Base-by-base conservation (phyloP, 1,284 basidiomycete genomes). In the Peniophora sp. region DNA sequence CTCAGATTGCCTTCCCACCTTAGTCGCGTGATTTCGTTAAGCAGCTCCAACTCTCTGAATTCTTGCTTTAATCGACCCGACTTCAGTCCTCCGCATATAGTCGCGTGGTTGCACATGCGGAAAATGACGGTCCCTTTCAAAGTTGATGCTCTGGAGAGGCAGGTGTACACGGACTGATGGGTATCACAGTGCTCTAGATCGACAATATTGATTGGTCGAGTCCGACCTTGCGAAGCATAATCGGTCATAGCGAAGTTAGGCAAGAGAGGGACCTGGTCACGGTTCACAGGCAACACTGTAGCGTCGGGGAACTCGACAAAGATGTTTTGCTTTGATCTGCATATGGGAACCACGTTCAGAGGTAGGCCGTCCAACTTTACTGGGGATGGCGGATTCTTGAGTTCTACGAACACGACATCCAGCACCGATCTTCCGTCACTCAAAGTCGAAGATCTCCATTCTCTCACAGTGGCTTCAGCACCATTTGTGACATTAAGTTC, bases 171-270 rank as follows among this genome's bases (percentile, higher is more conserved):
- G 12, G 63, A 62, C 39, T 64, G 62, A 57, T 68, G 66, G 35
- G 43, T 57, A 24, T 48, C 37, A 46, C 64, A 64, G 24, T 64
- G 54, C 6, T 56, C 51, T 1, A 72, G 39, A 54, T 72, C 62
- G 18, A 68, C 62, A 3, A 63, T 55, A 61, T 71, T 73, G 8
- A 52, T 47, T 2, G 27, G 17, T 18, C 67, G 42, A 2, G 68
- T 68, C 48, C 69, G 65, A 5, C 71, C 72, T 57, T 74, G 70
- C 0, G 66, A 68, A 1, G 58, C 55, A 60, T 65, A 72, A 50
- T 72, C 70, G 14, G 70, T 72, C 64, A 72, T 73, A 2, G 66
- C 61, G 64, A 73, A 73, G 49, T 72, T 70, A 0, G 64, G 64
- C 0, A 72, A 27, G 0, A 71, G 54, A 12, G 61, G 51, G 0